A percentile compares a stretch with the other conserved stretches of the same genome.
phyloP scores from a whole-genome alignment of 1,139 yeast species.

The Petasospora rhodanensis region DNA sequence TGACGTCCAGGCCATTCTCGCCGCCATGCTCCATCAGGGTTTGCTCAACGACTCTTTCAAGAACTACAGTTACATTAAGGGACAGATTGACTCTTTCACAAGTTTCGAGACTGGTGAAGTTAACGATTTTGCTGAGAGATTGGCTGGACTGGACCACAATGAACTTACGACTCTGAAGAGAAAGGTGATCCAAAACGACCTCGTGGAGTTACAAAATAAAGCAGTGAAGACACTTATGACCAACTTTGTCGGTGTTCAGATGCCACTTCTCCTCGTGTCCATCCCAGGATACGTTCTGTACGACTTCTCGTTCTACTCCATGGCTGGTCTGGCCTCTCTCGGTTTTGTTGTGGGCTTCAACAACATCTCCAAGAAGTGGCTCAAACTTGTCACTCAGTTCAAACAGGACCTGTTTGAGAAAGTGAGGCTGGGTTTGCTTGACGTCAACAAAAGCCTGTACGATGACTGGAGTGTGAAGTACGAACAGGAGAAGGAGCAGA shows the following conservation, averaged over 20 bases:
- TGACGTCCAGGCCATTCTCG: conserved; percentile 20
- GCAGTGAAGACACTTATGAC: conserved; percentile 24
- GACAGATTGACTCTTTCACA: conserved; percentile 25
- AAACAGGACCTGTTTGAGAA: conserved; percentile 23
- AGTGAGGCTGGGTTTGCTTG: conserved; percentile 20
- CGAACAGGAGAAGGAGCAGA: conserved; percentile 18
- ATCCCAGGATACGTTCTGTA: conserved; percentile 26
- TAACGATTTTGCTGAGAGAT: conserved; percentile 10
- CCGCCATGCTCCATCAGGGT: conserved; percentile 20
- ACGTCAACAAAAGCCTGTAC: conserved; percentile 19
- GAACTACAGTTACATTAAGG: conserved; percentile 26
- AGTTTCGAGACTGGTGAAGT: conserved; percentile 14
- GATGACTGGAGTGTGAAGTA: conserved; percentile 22
- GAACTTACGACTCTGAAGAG: conserved; percentile 18
- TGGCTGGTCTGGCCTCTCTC: conserved; percentile 28
- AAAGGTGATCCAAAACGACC: conserved; percentile 18
- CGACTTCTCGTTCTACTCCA: conserved; percentile 27
- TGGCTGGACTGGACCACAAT: conserved; percentile 15
- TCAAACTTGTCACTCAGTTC: conserved; percentile 17
- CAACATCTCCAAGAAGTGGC: conserved; percentile 28
- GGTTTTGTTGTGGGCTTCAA: conserved; percentile 30
- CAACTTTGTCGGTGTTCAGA: conserved; percentile 28
- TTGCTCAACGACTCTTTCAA: conserved; percentile 21
- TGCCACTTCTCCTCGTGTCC: conserved; percentile 27
- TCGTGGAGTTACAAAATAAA: conserved; percentile 23